Evolutionary conservation across 2,329 filamentous ascomycete genomes (phyloP), one percentile per base, ranked within the genome.

Genomic region (Aspergillus niger): DNA sequence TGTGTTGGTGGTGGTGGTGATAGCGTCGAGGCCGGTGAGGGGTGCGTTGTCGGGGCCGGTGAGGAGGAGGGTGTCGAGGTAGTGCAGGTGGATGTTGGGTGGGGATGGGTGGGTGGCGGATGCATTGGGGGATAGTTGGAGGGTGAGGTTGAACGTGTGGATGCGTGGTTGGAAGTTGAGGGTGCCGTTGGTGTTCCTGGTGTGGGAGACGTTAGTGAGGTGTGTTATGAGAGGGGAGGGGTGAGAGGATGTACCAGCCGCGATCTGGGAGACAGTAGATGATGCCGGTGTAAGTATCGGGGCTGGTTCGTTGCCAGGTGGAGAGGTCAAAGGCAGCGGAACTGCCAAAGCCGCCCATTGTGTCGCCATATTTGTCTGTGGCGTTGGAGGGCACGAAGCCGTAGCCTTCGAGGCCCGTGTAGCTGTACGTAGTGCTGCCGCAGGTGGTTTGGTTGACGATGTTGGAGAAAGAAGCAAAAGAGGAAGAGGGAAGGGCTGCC

Each of bases 281-380:
- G 3, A 84, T 81, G 15, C 87, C 89, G 2, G 81, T 80, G 70
- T 91, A 91, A 5, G 72, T 79, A 55, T 77, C 79, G 67, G 76
- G 80, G 5, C 72, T 71, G 2, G 74, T 75, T 69, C 83, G 84
- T 66, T 79, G 82, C 87, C 88, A 91, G 8, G 82, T 81, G 36
- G 73, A 76, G 60, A 79, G 78, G 58, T 89, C 85, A 30, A 91
- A 75, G n/a, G 86, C 84, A 66, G 89, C 84, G 11, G 86, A 82
- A 59, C 85, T 89, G 8, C 89, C 89, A 55, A 89, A 80, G 1
- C 87, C 86, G 39, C 86, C 87, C 30, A 91, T 77, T 0, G 88
- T 91, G 70, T 91, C 89, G 30, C 87, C 87, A 65, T 83, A 88
- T 70, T 88, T 87, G 75, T 91, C 89, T 32, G 81, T 78, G 2